Base-by-base conservation (phyloP, 2,329 filamentous ascomycete species). In the Orbilia oligospora region DNA sequence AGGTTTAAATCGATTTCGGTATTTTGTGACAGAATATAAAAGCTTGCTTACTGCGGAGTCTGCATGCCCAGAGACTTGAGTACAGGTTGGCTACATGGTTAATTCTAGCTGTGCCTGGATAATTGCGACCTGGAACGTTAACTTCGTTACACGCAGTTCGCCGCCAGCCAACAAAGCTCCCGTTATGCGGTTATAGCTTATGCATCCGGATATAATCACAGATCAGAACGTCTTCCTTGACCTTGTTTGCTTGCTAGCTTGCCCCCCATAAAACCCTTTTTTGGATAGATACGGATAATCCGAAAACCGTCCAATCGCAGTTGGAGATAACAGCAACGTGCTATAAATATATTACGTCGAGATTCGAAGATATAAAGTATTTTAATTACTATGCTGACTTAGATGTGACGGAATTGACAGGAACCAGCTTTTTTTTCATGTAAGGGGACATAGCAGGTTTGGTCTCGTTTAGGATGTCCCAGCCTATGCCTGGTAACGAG, bases 21-120 rank as follows among this genome's bases (percentile, higher is more conserved):
- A 2, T 69, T 69, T 69, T 69, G 66, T 70, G 66, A 70, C 10
- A 70, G 66, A 44, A 51, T 51, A 65, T 38, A 71, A 41, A 71
- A 49, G 64, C 64, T 58, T 72, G 70, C 70, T 51, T 61, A 27
- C 22, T 66, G 49, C 49, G 27, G 14, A 53, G 46, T 38, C 46
- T 73, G 70, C 70, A 73, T 73, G 70, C 58, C 70, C 8, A 67
- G 58, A 67, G 12, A 30, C 41, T 65, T 65, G 61, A 27, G 66
- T 48, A 58, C 51, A 70, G 22, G 22, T 27, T 61, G 56, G 56
- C 56, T 61, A 61, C 56, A 24, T 61, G 53, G 5, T 38, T 38
- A 30, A 41, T 14, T 22, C 9, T 9, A n/a, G 24, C 24, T 55
- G 51, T 61, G 27, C 36, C 56, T 61, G 56, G 56, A 61, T 61